These are phyloP conservation scores for Taxawa tesnikishii DNA, from an alignment of 2,329 filamentous ascomycete genomes.

Conservation along the genomic window DNA sequence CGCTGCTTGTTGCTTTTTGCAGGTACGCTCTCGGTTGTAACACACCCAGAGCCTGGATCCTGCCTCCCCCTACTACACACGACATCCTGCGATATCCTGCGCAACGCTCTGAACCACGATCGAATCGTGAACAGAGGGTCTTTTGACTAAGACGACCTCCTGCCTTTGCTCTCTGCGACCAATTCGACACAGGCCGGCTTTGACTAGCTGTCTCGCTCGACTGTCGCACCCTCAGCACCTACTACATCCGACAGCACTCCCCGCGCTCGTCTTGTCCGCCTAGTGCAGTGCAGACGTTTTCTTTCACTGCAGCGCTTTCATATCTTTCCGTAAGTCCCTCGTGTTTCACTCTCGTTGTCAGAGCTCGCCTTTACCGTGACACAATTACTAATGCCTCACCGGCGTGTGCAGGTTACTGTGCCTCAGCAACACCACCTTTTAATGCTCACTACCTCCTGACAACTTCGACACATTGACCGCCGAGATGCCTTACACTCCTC, in stretches of 20 bases:
- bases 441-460: constrained; percentile 29
- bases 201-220: constrained; percentile 24
- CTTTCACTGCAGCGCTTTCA: background rate
- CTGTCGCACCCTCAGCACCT: constrained; percentile 13
- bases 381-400: constrained; percentile 4
- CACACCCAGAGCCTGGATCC: constrained; percentile 5
- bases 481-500: constrained; percentile 82
- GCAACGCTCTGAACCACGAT: too few relatives aligned
- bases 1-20: background rate
- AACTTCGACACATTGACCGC: constrained; percentile 19
- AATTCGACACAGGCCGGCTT: constrained; percentile 16
- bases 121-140: too few relatives aligned
- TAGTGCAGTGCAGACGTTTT: background rate
- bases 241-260: constrained; percentile 4
- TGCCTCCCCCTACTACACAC: constrained; percentile 1
- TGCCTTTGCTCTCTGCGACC: background rate
- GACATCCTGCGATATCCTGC: too few relatives aligned
- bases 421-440: constrained; percentile 17
- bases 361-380: too few relatives aligned
- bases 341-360: too few relatives aligned
- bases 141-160: background rate
- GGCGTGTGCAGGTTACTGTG: background rate
- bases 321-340: constrained; percentile 20
- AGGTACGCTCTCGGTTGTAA: constrained; percentile 6
- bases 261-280: background rate